A percentile compares a stretch with the other conserved stretches of the same genome.
Conservation (phyloP, 2,329 filamentous ascomycete genomes). For the Neoarthrinium moseri region DNA sequence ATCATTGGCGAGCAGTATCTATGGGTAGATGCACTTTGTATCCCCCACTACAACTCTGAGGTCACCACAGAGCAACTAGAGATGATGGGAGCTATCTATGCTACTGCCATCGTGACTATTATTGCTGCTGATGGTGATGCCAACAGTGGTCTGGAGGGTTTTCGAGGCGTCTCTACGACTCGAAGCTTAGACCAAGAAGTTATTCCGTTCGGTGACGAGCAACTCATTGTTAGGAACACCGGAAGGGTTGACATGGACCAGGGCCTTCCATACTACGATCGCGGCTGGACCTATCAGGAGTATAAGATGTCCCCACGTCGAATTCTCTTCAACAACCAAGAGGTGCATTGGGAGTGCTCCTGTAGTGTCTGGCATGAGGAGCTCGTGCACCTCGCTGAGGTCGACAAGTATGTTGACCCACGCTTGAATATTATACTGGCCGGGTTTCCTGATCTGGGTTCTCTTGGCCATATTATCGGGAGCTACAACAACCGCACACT, state of each 20-base stretch:
- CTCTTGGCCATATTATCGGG: background rate
- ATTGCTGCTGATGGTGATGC: conserved; percentile 4
- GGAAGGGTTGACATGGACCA: background rate
- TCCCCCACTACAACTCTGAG: conserved; percentile 1
- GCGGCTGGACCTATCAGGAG: conserved; percentile 8
- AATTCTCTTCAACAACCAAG: background rate
- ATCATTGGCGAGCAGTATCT: conserved; percentile 3
- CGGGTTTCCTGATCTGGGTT: background rate
- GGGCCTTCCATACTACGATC: background rate
- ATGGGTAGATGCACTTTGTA: conserved; percentile 7
- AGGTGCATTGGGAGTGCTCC: conserved; percentile 2
- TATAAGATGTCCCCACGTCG: conserved; percentile 1
- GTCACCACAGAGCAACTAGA: background rate
- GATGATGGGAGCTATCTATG: conserved; percentile 7
- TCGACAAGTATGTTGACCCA: background rate
- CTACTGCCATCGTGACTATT: conserved; percentile 6
- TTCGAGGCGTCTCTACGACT: background rate
- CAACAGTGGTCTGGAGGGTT: background rate
- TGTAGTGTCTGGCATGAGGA: background rate
- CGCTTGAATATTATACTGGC: background rate
- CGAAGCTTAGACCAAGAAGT: background rate
- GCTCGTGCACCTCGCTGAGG: background rate
- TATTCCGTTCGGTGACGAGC: background rate
- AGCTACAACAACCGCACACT: conserved; percentile 2
- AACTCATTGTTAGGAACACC: background rate